Base-by-base conservation (phyloP, 1,139 yeast species). In the Cylindricascospora bacillispora region DNA sequence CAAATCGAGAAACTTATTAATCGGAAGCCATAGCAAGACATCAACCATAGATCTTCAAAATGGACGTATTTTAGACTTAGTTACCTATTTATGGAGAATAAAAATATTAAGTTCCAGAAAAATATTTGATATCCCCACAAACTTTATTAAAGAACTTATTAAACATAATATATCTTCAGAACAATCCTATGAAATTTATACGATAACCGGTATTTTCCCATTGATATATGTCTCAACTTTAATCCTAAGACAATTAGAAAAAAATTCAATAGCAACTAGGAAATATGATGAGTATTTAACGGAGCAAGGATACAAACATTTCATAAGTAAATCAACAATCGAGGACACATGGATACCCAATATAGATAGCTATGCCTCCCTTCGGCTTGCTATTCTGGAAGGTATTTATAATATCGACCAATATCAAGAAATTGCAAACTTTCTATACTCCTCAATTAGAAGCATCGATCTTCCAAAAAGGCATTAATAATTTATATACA, bases 31-130 rank as follows among this genome's bases (percentile, higher is more conserved):
- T 2, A 36, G 49, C 2, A 38, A 42, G 4, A 45, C 46, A 7
- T 40, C 42, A 20, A 43, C 49, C 9, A 48, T 52, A 4, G 37
- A 43, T 5, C 42, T 65, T 4, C 74, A 70, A 32, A 73, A 73
- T 33, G 56, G 69, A 0, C 68, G 65, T 35, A 67, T 75, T 6
- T 62, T 72, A 61, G 85, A 77, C 45, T 44, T 69, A 5, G 63
- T 79, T 30, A 76, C 76, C 36, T 59, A 68, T 19, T 37, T 73
- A 1, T 78, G 86, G 86, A 57, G 80, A 40, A 73, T 73, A 37
- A 65, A 62, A 43, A 62, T 66, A 1, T 49, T 47, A 21, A 41
- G 52, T 6, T 53, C 52, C 13, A 59, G 53, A 24, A 68, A 63
- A 1, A 54, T 73, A 36, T 56, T 60, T 20, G 47, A 44, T 3